phyloP scores from a whole-genome alignment of 1,139 yeast genomes.

The Debaryomycetaceae sp. region DNA sequence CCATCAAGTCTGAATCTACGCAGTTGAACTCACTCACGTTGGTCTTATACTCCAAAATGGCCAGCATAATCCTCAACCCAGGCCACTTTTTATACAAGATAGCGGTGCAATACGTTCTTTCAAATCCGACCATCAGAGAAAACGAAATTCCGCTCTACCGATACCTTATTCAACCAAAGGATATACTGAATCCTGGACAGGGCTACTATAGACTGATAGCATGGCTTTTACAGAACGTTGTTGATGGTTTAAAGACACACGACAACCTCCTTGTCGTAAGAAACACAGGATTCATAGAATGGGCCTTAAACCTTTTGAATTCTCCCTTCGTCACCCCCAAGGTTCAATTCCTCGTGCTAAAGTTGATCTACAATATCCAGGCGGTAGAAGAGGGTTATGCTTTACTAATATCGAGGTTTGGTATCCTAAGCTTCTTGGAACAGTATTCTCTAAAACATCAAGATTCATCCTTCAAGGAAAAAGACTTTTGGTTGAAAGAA shows the following conservation, averaged over 20 bases:
- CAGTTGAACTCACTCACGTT: conserved; percentile 36
- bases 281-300: conserved; percentile 59
- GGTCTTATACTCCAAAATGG: conserved; percentile 50
- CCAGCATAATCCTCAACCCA: conserved; percentile 60
- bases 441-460: conserved; percentile 23
- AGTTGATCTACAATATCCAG: conserved; percentile 49
- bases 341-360: conserved; percentile 36
- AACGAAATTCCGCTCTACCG: conserved; percentile 66
- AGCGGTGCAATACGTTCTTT: conserved; percentile 56
- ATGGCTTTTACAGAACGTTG: conserved; percentile 62
- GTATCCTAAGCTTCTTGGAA: conserved; percentile 50
- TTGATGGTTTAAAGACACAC: conserved; percentile 40
- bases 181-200: conserved; percentile 30
- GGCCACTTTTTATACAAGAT: conserved; percentile 72
- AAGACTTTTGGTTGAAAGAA: conserved; percentile 19
- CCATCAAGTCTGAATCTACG: conserved; percentile 27
- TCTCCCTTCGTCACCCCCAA: conserved; percentile 45
- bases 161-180: conserved; percentile 35
- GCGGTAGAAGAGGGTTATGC: conserved; percentile 60
- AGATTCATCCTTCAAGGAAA: conserved; percentile 7
- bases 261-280: conserved; percentile 53
- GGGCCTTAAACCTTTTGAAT: conserved; percentile 55
- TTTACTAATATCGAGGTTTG: conserved; percentile 60
- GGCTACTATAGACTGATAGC: conserved; percentile 53
- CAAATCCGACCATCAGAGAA: conserved; percentile 50